Evolutionary conservation across 2,329 filamentous ascomycete genomes (phyloP), one percentile per base, ranked within the genome.

Genomic region (Bisporella sp.): DNA sequence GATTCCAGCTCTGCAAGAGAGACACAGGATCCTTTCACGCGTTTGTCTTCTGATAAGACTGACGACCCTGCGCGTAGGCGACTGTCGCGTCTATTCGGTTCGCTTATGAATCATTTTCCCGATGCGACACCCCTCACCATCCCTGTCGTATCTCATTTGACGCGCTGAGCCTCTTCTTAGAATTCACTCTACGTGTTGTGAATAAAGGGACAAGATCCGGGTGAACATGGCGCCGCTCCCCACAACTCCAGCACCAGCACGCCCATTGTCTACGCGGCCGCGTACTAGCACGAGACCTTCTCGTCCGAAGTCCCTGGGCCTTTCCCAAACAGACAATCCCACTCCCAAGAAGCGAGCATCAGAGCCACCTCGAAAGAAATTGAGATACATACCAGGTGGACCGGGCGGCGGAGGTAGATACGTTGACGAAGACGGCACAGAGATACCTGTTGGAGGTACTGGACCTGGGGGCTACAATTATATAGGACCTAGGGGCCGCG

Each of bases 391-490:
- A 45, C 89, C 92, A 33, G 90, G 90, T 45, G 90, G 89, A 3
- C 85, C 89, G 51, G 89, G 89, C 39, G 90, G 90, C 43, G 89
- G 90, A 51, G 89, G 90, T 21, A 77, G 90, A 64, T 95, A 90
- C 67, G 74, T 93, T 35, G 88, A 95, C 59, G 76, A 84, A 50
- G 81, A 89, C 51, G 78, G 79, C 47, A 72, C 77, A 53, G 81
- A 85, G 56, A 78, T 76, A 41, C 76, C 76, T 41, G 74, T 76
- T 62, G 68, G 71, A 62, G 69, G 71, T 61, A 72, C 71, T 65
- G 66, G 71, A 60, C 64, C 71, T 45, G 71, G 69, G 61, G 67
- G 75, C 59, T 72, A 75, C 64, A 71, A 73, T 68, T 62, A 77
- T 68, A 63, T 74, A 64, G 68, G 72, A 49, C 71, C 74, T 62